Evolutionary conservation across 2,329 filamentous ascomycete species (phyloP), one percentile per base, ranked within the genome.

Genomic region (Harringtonia lauricola): DNA sequence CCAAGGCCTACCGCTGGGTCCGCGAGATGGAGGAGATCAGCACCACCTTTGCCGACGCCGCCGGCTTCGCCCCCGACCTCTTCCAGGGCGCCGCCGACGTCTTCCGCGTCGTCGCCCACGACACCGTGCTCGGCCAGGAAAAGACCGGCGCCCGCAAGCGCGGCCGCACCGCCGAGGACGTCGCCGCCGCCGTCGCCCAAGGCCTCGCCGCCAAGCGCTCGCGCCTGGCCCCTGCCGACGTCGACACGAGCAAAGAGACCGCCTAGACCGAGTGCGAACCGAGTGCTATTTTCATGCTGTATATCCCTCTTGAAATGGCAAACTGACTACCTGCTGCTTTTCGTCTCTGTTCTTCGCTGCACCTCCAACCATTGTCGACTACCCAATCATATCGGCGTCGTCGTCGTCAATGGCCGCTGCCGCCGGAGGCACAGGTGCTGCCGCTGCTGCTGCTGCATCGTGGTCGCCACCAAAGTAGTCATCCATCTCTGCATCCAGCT

Each of bases 401-500:
- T 58, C 55, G 18, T 44, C 41, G 29, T 79, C 76, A 33, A 61
- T 65, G 17, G 56, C 48, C 46, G 55, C 53, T 36, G 57, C 52
- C 19, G 48, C 46, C 15, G 49, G 46, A 22, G 48, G 49, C 15
- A 50, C 50, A 13, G 55, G 56, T 44, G 63, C 53, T 24, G 60
- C 57, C 10, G 58, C 53, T 17, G 57, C 56, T 39, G 56, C 57
- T 22, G 60, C 55, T 21, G 58, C 64, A 30, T 61, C 64, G n/a
- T 56, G 61, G 41, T 57, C 62, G 39, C 64, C 57, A 26, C 74
- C 80, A 69, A 87, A 95, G 62, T 95, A 95, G 58, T 95, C 86
- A 26, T 82, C 87, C 89, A 95, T 95, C 64, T 95, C 89, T n/a
- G 86, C 86, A 60, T 95, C 89, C 34, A 95, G 70, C 59, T 95